Evolutionary conservation across 768 basidiomycete species (phyloP).

Genomic region (Pleurotus sapidus): DNA sequence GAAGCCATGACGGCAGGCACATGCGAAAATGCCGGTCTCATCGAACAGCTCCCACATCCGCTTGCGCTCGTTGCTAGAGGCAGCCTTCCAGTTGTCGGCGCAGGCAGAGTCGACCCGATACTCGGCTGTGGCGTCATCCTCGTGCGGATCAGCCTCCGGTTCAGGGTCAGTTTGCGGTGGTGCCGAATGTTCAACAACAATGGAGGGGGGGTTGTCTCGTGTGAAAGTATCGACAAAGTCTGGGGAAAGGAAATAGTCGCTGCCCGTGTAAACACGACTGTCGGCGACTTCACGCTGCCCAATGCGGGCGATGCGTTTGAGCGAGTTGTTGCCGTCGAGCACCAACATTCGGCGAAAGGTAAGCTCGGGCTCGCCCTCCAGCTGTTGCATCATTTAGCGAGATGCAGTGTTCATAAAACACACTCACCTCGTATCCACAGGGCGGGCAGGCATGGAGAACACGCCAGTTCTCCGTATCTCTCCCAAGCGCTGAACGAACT

Average conservation of each 20-base stretch:
- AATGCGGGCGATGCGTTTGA: constrained; percentile 22
- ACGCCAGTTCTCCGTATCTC: constrained; percentile 26
- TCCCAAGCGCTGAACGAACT: constrained; percentile 21
- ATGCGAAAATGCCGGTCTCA: constrained; percentile 34
- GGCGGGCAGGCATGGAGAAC: constrained; percentile 31
- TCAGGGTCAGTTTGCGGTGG: neutral
- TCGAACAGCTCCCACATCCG: constrained; percentile 31
- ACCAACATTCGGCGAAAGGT: constrained; percentile 18
- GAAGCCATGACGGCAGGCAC: constrained; percentile 30
- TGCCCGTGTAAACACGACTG: constrained; percentile 9
- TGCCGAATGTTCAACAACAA: neutral
- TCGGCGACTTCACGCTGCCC: constrained; percentile 17
- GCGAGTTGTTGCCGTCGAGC: constrained; percentile 32
- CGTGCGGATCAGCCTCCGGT: neutral
- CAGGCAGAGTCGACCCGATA: constrained; percentile 11
- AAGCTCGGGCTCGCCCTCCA: constrained; percentile 26
- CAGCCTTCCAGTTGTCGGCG: constrained; percentile 29
- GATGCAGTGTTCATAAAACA: neutral
- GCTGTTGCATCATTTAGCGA: constrained; percentile 11
- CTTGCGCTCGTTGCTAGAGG: constrained; percentile 21
- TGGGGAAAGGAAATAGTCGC: constrained; percentile 21
- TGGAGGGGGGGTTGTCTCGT: constrained; percentile 20
- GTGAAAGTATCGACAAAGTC: constrained; percentile 25
- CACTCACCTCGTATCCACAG: constrained; percentile 30
- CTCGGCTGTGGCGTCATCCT: neutral